Base-by-base conservation (phyloP, 495 filamentous ascomycete species). In the Tuber calosporum region DNA sequence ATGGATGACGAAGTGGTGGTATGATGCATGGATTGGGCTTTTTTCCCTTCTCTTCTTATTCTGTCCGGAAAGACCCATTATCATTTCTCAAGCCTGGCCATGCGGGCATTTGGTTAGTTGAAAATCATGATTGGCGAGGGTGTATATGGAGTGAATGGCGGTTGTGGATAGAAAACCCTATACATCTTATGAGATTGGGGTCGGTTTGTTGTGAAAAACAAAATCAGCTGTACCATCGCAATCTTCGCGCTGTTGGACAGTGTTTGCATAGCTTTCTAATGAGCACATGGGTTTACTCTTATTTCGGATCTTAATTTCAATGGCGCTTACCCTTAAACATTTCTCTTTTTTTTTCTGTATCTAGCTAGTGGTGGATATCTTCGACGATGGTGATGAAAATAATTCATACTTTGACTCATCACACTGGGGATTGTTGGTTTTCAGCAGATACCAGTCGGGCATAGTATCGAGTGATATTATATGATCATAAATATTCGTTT, bases 61-160 rank as follows among this genome's bases (percentile, higher is more conserved):
- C 71, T 78, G 72, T 69, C 62, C 58, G 62, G 41, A 48, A 66
- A 68, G 69, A 77, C 74, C 76, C 76, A 34, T 70, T 77, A 73
- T 78, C 76, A 78, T 78, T 78, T 78, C 67, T 73, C 76, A 77
- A 78, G 71, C 76, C 74, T 77, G 76, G 68, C 70, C 76, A 78
- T 78, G 76, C 75, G 58, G 76, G 76, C 68, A 70, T 77, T 78
- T 78, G 76, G 76, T 73, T 78, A 78, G 76, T 73, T 78, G 77
- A 66, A 76, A 77, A 78, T 74, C 76, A 77, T 73, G 75, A 42
- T 70, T 70, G 72, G 53, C n/a, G 53, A 67, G 48, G 48, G 67
- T 41, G 22, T 69, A 38, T 73, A 67, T 62, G 36, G 67, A 77
- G 48, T 38, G 58, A 66, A 45, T 17, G 53, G 26, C 11, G 19